These are phyloP conservation scores for Xylaria sp. DNA, from an alignment of 2,329 filamentous ascomycete species.

Conservation along the genomic window DNA sequence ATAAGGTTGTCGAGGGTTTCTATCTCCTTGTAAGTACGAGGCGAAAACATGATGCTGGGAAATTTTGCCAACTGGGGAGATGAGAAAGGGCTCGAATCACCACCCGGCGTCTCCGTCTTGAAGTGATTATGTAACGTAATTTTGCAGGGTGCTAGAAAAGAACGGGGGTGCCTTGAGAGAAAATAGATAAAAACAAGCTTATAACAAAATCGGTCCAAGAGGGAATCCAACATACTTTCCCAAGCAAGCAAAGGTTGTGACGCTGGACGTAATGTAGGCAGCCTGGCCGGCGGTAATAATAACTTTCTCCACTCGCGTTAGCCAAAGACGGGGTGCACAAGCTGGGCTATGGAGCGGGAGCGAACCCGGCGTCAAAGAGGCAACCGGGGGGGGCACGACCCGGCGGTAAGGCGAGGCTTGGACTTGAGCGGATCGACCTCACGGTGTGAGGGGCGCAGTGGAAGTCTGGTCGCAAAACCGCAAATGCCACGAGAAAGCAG, in stretches of 20 bases:
- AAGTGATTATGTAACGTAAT: background rate
- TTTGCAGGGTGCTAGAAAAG: background rate
- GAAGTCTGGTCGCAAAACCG: background rate
- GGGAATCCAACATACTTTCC: slow-evolving; percentile 7
- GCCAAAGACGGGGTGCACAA: slow-evolving; percentile 24
- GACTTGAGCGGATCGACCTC: slow-evolving; percentile 3
- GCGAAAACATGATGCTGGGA: slow-evolving; percentile 49
- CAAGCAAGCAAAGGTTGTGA: slow-evolving; percentile 16
- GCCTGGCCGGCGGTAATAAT: slow-evolving; percentile 26
- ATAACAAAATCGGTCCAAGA: background rate
- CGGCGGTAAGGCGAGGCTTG: slow-evolving; percentile 15
- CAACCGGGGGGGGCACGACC: slow-evolving; percentile 4
- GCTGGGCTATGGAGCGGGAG: slow-evolving; percentile 10
- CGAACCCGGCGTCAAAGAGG: slow-evolving; percentile 14
- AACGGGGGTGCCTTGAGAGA: background rate
- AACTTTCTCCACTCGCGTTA: slow-evolving; percentile 35
- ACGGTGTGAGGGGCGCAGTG: slow-evolving; percentile 3
- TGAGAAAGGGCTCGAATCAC: background rate
- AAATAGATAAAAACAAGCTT: slow-evolving; percentile 3
- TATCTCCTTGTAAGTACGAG: slow-evolving; percentile 65
- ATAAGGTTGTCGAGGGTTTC: slow-evolving; percentile 67
- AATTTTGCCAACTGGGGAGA: background rate
- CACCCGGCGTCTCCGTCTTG: background rate
- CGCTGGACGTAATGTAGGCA: slow-evolving; percentile 26
- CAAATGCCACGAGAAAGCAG: background rate